Percentiles rank a stretch among this genome's conserved stretches.
These are phyloP conservation scores for Zymoseptoria passerinii DNA, from an alignment of 2,329 filamentous ascomycete species.

Conservation along the genomic window DNA sequence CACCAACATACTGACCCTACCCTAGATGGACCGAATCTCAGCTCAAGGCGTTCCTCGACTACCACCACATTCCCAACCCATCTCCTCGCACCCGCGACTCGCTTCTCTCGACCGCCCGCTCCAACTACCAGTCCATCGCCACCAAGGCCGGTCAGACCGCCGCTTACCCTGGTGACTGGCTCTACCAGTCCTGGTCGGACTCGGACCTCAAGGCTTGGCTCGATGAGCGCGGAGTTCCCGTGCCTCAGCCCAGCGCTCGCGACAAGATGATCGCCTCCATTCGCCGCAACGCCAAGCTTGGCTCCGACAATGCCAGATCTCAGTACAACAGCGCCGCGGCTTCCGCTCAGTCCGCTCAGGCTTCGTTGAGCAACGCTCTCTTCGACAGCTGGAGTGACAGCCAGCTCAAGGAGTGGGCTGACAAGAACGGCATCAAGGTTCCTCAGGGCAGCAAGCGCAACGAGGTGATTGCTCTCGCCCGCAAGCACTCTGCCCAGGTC, in stretches of 20 bases:
- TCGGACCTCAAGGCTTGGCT: conserved; percentile 93
- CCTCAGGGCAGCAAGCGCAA: conserved; percentile 88
- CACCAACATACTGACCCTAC: conserved; percentile 9
- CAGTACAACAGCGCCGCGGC: conserved; percentile 56
- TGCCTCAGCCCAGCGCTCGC: conserved; percentile 72
- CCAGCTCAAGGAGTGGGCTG: conserved; percentile 83
- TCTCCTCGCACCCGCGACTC: conserved; percentile 80
- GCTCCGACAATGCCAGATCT: conserved; percentile 40
- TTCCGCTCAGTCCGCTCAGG: conserved; percentile 52
- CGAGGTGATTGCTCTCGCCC: conserved; percentile 80
- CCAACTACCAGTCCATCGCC: conserved; percentile 71
- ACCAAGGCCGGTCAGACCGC: conserved; percentile 67
- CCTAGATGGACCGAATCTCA: conserved; percentile 82
- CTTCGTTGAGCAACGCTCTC: conserved; percentile 70
- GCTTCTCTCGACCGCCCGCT: conserved; percentile 66
- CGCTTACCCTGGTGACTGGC: conserved; percentile 89
- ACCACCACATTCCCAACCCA: conserved; percentile 76
- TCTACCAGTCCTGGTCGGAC: conserved; percentile 84
- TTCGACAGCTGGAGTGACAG: conserved; percentile 86
- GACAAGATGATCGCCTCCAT: conserved; percentile 84
- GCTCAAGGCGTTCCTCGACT: conserved; percentile 86
- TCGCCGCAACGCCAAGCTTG: conserved; percentile 72
- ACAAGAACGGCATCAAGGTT: conserved; percentile 82
- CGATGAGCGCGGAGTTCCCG: conserved; percentile 76
- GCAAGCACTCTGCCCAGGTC: conserved; percentile 71